Conservation (phyloP, 306 rosid species). For the Astragalus glycyphyllos region DNA sequence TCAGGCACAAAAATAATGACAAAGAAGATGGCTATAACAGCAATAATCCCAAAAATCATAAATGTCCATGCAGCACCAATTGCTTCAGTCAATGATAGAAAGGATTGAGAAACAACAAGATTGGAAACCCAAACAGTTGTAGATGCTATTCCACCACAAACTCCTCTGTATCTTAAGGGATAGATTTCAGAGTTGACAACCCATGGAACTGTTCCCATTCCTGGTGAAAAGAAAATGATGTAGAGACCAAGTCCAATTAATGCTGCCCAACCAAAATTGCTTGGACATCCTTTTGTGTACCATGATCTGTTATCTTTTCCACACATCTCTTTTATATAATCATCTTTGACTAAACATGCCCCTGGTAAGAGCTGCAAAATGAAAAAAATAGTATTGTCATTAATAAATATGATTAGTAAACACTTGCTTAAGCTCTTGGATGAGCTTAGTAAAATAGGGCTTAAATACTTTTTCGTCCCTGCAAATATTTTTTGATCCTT, state of each 20-base stretch:
- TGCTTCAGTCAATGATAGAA: constrained; percentile 52
- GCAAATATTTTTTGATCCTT: no score
- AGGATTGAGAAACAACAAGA: constrained; percentile 67
- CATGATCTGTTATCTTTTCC: constrained; percentile 52
- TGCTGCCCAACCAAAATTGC: constrained; percentile 65
- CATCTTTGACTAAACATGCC: constrained; percentile 60
- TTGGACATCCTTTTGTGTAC: constrained; percentile 78
- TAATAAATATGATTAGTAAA: neutral
- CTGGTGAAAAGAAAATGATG: constrained; percentile 69
- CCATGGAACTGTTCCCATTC: constrained; percentile 82
- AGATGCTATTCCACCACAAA: constrained; percentile 76
- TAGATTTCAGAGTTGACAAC: constrained; percentile 76
- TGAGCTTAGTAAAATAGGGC: no score
- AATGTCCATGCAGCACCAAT: constrained; percentile 69
- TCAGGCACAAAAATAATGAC: constrained; percentile 65
- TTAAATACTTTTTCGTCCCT: no score
- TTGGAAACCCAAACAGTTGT: constrained; percentile 67
- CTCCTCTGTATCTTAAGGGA: constrained; percentile 62
- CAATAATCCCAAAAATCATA: constrained; percentile 57
- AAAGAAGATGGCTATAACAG: constrained; percentile 58
- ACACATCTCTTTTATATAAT: constrained; percentile 39
- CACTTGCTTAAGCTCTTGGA: no score
- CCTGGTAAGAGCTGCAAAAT: constrained; percentile 63
- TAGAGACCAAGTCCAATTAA: constrained; percentile 60
- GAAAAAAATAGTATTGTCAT: neutral